Conservation (phyloP, 2,329 filamentous ascomycete species). For the Fusarium dimerum region DNA sequence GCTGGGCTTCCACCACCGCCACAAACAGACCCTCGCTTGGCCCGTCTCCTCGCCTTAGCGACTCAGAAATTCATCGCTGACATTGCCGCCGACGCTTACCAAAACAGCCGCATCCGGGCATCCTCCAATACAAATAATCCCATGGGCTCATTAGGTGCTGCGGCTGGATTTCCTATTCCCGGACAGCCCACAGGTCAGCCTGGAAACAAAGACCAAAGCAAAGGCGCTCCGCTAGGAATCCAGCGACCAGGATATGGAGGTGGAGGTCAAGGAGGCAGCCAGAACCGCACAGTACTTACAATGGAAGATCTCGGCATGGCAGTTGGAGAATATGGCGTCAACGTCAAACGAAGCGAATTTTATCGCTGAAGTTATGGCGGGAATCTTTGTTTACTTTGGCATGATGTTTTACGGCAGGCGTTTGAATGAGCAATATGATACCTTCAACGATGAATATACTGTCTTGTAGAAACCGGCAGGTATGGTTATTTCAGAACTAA, state of each 20-base stretch:
- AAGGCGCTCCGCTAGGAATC: constrained; percentile 65
- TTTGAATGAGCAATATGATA: constrained; percentile 13
- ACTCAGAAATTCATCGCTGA: constrained; percentile 99
- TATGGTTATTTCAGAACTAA: too few relatives aligned
- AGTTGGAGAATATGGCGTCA: constrained; percentile 95
- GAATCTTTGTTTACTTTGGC: constrained; percentile 13
- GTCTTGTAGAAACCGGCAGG: too few relatives aligned
- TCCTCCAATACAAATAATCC: constrained; percentile 87
- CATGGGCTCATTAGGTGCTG: constrained; percentile 81
- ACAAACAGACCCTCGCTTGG: constrained; percentile 85
- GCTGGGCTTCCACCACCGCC: constrained; percentile 92
- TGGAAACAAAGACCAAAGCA: constrained; percentile 58
- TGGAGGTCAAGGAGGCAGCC: constrained; percentile 82
- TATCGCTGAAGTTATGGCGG: constrained; percentile 63
- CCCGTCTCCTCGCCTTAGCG: constrained; percentile 91
- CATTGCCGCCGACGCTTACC: constrained; percentile 95
- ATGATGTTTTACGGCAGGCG: constrained; percentile 27
- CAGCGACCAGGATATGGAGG: constrained; percentile 82
- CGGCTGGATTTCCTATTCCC: constrained; percentile 66
- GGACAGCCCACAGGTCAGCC: constrained; percentile 62
- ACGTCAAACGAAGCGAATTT: constrained; percentile 96
- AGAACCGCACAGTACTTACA: constrained; percentile 90
- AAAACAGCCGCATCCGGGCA: constrained; percentile 94
- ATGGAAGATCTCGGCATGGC: constrained; percentile 99
- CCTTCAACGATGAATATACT: too few relatives aligned